Base-by-base conservation (phyloP, 1,284 basidiomycete species). In the Trichosporon coremiiforme region DNA sequence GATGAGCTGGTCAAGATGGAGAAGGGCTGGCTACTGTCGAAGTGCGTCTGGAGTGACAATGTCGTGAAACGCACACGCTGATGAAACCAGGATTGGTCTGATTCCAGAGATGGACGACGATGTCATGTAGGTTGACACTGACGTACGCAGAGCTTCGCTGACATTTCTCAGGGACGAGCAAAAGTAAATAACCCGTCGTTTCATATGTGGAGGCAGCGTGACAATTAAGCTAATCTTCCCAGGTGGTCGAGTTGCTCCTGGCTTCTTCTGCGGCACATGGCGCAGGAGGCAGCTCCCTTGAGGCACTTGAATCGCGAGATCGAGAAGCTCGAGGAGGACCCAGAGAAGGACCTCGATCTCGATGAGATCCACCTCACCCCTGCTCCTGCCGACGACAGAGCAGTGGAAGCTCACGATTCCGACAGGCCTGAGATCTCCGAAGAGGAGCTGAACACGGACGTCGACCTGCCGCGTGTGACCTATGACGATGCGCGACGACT, bases 31-130 rank as follows among this genome's bases (percentile, higher is more conserved):
- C 83, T 93, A 36, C 83, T 89, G 50, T 90, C 89, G 75, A 82
- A 82, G 80, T 82, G 64, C 66, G 79, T 73, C 10, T 7, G 5
- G 2, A 7, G 20, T 20, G 50, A 10, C 50, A 53, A 53, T 53
- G 50, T 53, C 20, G 8, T 53, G 50, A 53, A 53, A 25, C 47
- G 10, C 57, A 57, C 35, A 25, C 15, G 22, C 65, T 65, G 20
- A 38, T 22, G 45, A 41, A 47, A 15, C 13, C 68, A 82, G 80
- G 73, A 82, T 93, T 66, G 91, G 91, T 77, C 80, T 85, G 75
- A 88, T 88, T 64, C 87, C 87, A 7, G 91, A 94, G 77, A 89
- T 89, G 77, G 92, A 93, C 79, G 92, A 93, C 83, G 91, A 94
- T 82, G 91, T 93, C 62, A 91, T 92, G 91, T 80, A 60, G 76